phyloP scores from a whole-genome alignment of 257 asterid genomes.

The Penstemon barbatus region DNA sequence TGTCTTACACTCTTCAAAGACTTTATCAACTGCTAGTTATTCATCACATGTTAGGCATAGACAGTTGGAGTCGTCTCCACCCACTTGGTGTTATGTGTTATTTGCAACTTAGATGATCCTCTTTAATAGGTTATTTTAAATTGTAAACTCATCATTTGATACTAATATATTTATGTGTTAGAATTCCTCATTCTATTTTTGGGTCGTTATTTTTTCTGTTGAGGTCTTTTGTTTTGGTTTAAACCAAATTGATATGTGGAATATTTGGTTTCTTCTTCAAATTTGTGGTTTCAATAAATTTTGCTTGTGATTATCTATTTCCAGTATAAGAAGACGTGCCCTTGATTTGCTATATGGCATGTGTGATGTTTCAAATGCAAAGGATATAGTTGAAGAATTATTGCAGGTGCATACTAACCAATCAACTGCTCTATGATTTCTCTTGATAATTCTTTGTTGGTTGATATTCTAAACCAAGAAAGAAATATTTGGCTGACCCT shows the following conservation, averaged over 20 bases:
- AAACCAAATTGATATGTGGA: background rate
- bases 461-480: constrained; percentile 26
- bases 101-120: constrained; percentile 13
- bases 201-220: background rate
- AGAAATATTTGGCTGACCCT: constrained; percentile 24
- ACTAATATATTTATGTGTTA: background rate
- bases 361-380: constrained; percentile 98
- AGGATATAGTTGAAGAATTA: constrained; percentile 94
- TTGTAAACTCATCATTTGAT: background rate
- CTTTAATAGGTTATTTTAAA: constrained; percentile 8
- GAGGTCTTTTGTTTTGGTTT: constrained; percentile 17
- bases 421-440: constrained; percentile 22
- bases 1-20: constrained; percentile 30
- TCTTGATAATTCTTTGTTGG: constrained; percentile 25
- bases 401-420: constrained; percentile 61
- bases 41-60: constrained; percentile 4
- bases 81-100: constrained; percentile 6
- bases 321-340: constrained; percentile 92
- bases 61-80: constrained; percentile 15
- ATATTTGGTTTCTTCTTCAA: background rate
- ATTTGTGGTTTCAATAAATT: background rate
- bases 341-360: constrained; percentile 96
- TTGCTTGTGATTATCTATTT: constrained; percentile 26
- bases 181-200: background rate
- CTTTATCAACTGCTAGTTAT: constrained; percentile 14